These are phyloP conservation scores for Cryptosporidium ryanae DNA, from an alignment of 169 alveolate species.

Conservation along the genomic window DNA sequence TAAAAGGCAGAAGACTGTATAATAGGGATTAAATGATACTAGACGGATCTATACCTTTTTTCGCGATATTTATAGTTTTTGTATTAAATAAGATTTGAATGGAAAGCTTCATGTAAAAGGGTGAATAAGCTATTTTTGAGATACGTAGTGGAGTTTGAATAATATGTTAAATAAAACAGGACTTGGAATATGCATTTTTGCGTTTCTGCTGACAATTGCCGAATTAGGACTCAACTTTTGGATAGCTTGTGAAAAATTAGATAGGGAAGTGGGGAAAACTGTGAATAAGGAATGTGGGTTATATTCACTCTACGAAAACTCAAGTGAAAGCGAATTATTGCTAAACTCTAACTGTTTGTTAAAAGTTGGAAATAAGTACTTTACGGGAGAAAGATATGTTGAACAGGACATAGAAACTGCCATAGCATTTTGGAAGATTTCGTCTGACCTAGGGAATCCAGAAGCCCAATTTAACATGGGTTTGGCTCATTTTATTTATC, in stretches of 20 bases:
- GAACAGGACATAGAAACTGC: conserved; percentile 37
- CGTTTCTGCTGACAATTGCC: background rate
- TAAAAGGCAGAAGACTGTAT: too few species aligned
- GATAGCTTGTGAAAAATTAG: background rate
- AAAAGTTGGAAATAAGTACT: conserved; percentile 57
- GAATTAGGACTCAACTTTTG: background rate
- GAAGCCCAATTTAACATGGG: conserved; percentile 70
- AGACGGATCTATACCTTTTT: too few species aligned
- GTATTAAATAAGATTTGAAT: too few species aligned
- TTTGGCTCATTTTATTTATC: conserved; percentile 36
- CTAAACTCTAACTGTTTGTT: conserved; percentile 14
- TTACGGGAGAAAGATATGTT: conserved; percentile 14
- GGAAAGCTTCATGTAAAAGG: too few species aligned
- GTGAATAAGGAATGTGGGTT: conserved; percentile 16
- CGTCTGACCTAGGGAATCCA: conserved; percentile 42
- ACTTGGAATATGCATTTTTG: too few species aligned
- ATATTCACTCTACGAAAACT: background rate
- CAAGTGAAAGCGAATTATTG: too few species aligned
- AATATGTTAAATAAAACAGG: too few species aligned
- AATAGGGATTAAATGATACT: too few species aligned
- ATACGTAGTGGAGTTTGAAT: too few species aligned
- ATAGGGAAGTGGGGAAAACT: background rate
- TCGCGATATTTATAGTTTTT: too few species aligned
- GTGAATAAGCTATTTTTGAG: too few species aligned
- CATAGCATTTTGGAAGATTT: conserved; percentile 53